These are phyloP conservation scores for Parachlorella kessleri DNA, from an alignment of 139 green algal genomes.

Conservation along the genomic window DNA sequence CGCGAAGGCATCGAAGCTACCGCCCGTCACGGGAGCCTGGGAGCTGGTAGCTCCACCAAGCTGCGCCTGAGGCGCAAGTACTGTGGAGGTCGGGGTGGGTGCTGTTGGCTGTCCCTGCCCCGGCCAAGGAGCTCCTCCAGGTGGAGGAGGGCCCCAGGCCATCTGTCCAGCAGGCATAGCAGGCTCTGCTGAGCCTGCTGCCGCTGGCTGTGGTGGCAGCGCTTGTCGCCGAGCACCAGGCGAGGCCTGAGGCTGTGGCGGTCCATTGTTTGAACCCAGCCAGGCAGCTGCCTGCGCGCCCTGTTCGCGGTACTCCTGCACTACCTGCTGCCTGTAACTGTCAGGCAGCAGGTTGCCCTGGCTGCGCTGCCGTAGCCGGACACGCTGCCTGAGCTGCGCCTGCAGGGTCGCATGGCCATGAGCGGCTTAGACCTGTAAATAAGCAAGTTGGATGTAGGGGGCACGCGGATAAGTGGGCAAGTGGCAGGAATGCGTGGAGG, in stretches of 20 bases:
- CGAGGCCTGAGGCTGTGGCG: too few relatives aligned
- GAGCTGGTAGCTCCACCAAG: neutral
- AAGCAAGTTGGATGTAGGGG: too few relatives aligned
- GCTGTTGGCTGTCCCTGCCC: neutral
- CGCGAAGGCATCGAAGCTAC: neutral
- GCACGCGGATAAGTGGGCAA: neutral
- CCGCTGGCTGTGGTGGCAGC: too few relatives aligned
- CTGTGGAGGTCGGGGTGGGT: neutral
- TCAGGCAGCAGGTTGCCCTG: neutral
- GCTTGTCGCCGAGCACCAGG: too few relatives aligned
- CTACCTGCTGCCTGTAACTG: neutral
- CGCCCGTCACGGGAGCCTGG: too few relatives aligned
- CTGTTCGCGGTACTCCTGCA: neutral
- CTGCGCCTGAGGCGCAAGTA: neutral
- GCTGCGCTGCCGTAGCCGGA: neutral
- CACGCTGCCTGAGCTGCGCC: neutral
- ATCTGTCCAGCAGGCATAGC: neutral
- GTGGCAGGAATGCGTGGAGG: neutral
- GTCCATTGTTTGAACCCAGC: too few relatives aligned
- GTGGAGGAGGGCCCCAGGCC: neutral
- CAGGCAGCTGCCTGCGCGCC: neutral
- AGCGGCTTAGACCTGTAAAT: neutral
- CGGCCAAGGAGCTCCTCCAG: neutral
- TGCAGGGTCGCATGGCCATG: neutral
- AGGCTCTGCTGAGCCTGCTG: too few relatives aligned